Conservation (phyloP, 805 yeast genomes). For the Schizosaccharomyces osmophilus region DNA sequence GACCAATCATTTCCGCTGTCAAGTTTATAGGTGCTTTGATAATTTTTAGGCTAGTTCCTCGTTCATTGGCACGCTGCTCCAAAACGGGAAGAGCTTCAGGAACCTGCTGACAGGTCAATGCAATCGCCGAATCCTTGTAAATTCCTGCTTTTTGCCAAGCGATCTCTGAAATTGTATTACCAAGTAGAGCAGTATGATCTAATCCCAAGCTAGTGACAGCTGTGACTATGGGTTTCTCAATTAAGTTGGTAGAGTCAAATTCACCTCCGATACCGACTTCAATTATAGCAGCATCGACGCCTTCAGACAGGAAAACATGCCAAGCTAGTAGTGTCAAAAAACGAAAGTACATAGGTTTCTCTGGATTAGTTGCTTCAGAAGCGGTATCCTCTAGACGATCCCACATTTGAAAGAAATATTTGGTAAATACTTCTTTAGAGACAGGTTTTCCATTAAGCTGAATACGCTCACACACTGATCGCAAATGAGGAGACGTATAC, state of each 20-base stretch:
- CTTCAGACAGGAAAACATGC: constrained; percentile 70
- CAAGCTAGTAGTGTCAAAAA: constrained; percentile 72
- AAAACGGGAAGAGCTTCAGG: constrained; percentile 25
- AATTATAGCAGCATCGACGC: constrained; percentile 78
- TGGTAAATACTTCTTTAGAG: constrained; percentile 52
- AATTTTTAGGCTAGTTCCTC: constrained; percentile 18
- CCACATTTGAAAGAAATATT: constrained; percentile 88
- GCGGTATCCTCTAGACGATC: constrained; percentile 32
- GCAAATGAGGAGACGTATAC: constrained; percentile 91
- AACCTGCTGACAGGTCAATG: constrained; percentile 42
- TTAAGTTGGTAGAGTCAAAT: constrained; percentile 82
- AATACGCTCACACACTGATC: constrained; percentile 76
- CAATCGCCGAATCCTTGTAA: constrained; percentile 42
- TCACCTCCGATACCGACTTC: constrained; percentile 99
- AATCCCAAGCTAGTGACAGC: constrained; percentile 75
- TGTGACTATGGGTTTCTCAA: constrained; percentile 54
- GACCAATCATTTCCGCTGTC: constrained; percentile 25
- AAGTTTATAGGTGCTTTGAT: constrained; percentile 17
- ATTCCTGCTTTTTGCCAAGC: constrained; percentile 96
- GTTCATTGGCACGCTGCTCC: constrained; percentile 43
- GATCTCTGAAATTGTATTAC: constrained; percentile 64
- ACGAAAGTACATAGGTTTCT: constrained; percentile 82
- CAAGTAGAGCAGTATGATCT: constrained; percentile 73
- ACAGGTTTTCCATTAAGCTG: constrained; percentile 71
- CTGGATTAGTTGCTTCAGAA: constrained; percentile 48